Base-by-base conservation (phyloP, 805 yeast species). In the Candida stauntonica region DNA sequence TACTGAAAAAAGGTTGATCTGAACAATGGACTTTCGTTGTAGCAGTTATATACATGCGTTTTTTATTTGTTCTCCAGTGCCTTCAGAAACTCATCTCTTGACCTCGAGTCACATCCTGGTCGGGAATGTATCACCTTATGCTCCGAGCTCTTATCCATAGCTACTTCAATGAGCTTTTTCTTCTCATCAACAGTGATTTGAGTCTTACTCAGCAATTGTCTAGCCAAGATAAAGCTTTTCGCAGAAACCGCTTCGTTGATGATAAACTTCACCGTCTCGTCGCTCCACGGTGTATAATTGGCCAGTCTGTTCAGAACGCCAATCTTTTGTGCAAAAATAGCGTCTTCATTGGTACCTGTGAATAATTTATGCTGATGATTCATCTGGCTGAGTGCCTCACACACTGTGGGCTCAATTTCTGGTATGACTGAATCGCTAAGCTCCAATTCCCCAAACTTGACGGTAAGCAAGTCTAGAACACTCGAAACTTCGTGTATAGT, bases 381-480 rank as follows among this genome's bases (percentile, higher is more conserved):
- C 18, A 28, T 7, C 7, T 9, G 6, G 8, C 9, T 7, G 11
- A 28, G 7, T 2, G 39, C 11, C 14, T 33, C 11, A 18, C 34
- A 29, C 5, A 41, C 9, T 26, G 18, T 13, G 11, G 24, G 26
- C 6, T 26, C 15, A 9, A 42, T 32, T 13, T 15, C 4, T 14
- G 8, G 13, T 23, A 42, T 7, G 19, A 38, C 38, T 8, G n/a
- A 29, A 9, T 14, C 26, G 4, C 8, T 7, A 28, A 18, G 29
- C 26, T 33, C 40, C 38, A 13, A 16, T 21, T 42, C 46, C 17
- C n/a, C n/a, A n/a, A n/a, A n/a, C n/a, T n/a, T n/a, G n/a, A n/a
- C n/a, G n/a, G n/a, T n/a, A n/a, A 40, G 12, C 13, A 46, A 26
- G 18, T 46, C 50, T 15, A 46, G 11, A 5, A 46, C 21, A 17